These are phyloP conservation scores for Pseudofabraea citricarpa DNA, from an alignment of 2,329 filamentous ascomycete species.

Conservation along the genomic window DNA sequence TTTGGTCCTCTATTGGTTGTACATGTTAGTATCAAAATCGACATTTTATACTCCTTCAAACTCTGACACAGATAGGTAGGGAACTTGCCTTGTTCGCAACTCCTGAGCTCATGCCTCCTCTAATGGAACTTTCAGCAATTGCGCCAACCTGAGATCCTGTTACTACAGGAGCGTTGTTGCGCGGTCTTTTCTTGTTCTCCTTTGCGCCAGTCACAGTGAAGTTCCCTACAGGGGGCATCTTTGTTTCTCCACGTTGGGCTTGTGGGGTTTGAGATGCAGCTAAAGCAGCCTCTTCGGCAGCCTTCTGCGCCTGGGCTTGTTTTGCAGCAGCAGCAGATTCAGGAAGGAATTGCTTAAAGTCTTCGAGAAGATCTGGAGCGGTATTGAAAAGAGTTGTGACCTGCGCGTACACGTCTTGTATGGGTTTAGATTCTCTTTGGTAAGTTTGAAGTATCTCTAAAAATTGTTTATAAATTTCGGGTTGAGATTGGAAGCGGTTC, in stretches of 20 bases:
- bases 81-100: conserved; percentile 46
- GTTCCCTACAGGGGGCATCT: conserved; percentile 91
- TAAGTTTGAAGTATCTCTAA: conserved; percentile 97
- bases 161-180: conserved; percentile 37
- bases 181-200: conserved; percentile 79
- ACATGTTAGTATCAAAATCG: too few species aligned
- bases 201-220: conserved; percentile 81
- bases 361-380: conserved; percentile 89
- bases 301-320: conserved; percentile 34
- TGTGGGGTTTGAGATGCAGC: conserved; percentile 50
- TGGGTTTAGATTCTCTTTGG: conserved; percentile 95
- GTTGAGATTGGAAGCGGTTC: conserved; percentile 95
- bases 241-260: conserved; percentile 43
- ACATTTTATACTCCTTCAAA: too few species aligned
- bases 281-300: conserved; percentile 53
- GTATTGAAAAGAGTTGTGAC: conserved; percentile 91
- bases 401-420: conserved; percentile 96
- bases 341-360: conserved; percentile 97
- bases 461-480: conserved; percentile 99
- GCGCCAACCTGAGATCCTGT: conserved; percentile 22
- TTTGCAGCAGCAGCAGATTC: conserved; percentile 75
- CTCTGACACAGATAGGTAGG: too few species aligned
- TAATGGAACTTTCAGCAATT: conserved; percentile 19
- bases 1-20: conserved; percentile 68
- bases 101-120: conserved; percentile 23